phyloP scores from a whole-genome alignment of 768 basidiomycete genomes.

The Collybiopsis confluens region DNA sequence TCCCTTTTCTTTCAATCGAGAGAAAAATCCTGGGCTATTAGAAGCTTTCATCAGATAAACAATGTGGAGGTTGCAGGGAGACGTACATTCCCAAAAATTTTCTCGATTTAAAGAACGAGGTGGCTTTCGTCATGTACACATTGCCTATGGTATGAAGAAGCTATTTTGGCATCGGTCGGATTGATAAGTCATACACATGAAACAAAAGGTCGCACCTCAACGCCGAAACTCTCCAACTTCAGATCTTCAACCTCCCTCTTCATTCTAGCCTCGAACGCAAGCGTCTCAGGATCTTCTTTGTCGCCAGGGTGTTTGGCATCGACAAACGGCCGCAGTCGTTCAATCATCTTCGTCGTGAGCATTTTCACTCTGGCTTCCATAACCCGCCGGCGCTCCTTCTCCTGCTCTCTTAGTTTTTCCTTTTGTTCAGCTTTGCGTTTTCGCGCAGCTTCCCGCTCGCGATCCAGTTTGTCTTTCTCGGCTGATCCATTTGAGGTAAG shows the following conservation, averaged over 20 bases:
- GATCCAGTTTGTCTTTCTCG: constrained; percentile 39
- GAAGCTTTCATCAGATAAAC: neutral
- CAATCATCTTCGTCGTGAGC: constrained; percentile 76
- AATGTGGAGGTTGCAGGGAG: neutral
- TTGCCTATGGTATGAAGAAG: constrained; percentile 87
- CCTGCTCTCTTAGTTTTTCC: constrained; percentile 78
- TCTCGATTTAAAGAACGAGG: constrained; percentile 85
- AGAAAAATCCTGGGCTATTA: constrained; percentile 81
- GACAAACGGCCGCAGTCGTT: constrained; percentile 85
- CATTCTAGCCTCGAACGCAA: constrained; percentile 72
- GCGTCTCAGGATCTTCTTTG: constrained; percentile 79
- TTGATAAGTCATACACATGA: constrained; percentile 6
- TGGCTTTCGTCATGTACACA: constrained; percentile 91
- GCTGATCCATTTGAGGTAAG: constrained; percentile 25
- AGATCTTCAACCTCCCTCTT: constrained; percentile 87
- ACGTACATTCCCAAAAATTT: constrained; percentile 88
- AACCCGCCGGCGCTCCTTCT: constrained; percentile 73
- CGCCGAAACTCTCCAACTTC: constrained; percentile 95
- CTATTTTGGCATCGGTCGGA: constrained; percentile 29
- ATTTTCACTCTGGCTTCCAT: constrained; percentile 74
- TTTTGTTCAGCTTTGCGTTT: constrained; percentile 80
- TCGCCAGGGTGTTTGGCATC: constrained; percentile 83
- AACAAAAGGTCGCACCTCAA: constrained; percentile 89
- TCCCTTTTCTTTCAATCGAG: constrained; percentile 92
- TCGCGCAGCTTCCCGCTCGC: constrained; percentile 37